These are phyloP conservation scores for Claviceps fusiformis DNA, from an alignment of 2,329 filamentous ascomycete genomes.

Conservation along the genomic window DNA sequence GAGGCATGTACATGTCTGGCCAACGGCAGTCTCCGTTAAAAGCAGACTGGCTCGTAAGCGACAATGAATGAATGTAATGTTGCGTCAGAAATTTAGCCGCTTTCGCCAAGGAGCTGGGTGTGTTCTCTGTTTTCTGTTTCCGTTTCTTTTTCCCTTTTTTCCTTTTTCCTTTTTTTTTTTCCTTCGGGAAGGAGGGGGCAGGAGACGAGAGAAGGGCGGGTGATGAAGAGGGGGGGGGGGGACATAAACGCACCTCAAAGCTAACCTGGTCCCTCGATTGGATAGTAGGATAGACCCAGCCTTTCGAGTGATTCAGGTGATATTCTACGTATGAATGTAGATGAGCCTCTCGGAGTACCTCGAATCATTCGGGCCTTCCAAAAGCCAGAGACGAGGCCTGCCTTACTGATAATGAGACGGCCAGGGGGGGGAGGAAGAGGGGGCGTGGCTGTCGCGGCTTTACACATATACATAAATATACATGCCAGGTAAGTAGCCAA, in stretches of 20 bases:
- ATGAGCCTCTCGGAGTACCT: neutral
- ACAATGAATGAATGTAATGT: neutral
- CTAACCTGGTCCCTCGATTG: too few species aligned
- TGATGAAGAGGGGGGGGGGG: too few species aligned
- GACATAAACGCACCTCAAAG: too few species aligned
- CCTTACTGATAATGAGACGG: neutral
- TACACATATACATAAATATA: neutral
- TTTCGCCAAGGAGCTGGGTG: neutral
- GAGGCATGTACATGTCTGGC: too few species aligned
- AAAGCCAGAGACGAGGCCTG: neutral
- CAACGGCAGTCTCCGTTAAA: neutral
- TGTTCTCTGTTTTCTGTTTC: too few species aligned
- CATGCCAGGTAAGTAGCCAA: neutral
- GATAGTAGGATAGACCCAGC: too few species aligned
- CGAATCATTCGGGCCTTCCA: constrained; percentile 2
- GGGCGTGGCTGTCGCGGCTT: neutral
- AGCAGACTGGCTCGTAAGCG: neutral
- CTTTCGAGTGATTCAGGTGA: too few species aligned
- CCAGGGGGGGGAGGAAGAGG: too few species aligned
- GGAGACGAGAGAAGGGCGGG: too few species aligned
- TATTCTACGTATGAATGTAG: neutral
- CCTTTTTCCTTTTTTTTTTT: too few species aligned
- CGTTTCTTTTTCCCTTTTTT: too few species aligned
- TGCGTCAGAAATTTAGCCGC: neutral
- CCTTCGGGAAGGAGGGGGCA: too few species aligned